These are phyloP conservation scores for Dianthus caryophyllus DNA, from an alignment of 148 eudicot species.

Conservation along the genomic window DNA sequence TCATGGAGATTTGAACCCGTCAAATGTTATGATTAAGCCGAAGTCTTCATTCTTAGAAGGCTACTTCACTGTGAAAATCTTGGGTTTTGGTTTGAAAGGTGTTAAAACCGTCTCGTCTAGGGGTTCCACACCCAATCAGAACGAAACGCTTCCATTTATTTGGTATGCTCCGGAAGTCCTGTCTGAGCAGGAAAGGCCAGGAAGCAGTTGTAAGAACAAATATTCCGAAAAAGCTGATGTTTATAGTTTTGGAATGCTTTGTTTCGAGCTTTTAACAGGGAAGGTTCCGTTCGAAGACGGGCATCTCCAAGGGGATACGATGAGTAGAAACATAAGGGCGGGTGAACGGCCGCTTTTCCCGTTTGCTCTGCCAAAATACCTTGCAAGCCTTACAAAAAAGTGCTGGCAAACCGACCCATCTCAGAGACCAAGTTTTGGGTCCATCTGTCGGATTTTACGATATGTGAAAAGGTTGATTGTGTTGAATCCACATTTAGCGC, in stretches of 20 bases:
- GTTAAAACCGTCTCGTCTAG: conserved; percentile 27
- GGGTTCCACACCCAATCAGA: conserved; percentile 23
- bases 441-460: conserved; percentile 53
- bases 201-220: conserved; percentile 26
- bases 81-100: conserved; percentile 46
- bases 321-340: conserved; percentile 56
- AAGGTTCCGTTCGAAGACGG: conserved; percentile 60
- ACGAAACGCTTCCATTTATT: conserved; percentile 30
- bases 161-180: conserved; percentile 74
- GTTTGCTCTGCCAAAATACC: conserved; percentile 48
- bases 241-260: conserved; percentile 67
- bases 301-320: conserved; percentile 60
- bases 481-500: conserved; percentile 46
- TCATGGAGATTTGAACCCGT: conserved; percentile 60
- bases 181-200: conserved; percentile 49
- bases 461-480: conserved; percentile 49
- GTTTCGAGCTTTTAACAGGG: conserved; percentile 62
- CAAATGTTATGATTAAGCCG: conserved; percentile 46
- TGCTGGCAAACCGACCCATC: conserved; percentile 64
- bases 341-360: conserved; percentile 69
- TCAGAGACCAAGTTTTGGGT: conserved; percentile 51
- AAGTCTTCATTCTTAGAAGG: conserved; percentile 44
- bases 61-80: conserved; percentile 41
- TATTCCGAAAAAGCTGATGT: conserved; percentile 65
- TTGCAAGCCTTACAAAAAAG: conserved; percentile 42